Conservation (phyloP, 1,284 basidiomycete genomes). For the Rhodotorula mucilaginosa region DNA sequence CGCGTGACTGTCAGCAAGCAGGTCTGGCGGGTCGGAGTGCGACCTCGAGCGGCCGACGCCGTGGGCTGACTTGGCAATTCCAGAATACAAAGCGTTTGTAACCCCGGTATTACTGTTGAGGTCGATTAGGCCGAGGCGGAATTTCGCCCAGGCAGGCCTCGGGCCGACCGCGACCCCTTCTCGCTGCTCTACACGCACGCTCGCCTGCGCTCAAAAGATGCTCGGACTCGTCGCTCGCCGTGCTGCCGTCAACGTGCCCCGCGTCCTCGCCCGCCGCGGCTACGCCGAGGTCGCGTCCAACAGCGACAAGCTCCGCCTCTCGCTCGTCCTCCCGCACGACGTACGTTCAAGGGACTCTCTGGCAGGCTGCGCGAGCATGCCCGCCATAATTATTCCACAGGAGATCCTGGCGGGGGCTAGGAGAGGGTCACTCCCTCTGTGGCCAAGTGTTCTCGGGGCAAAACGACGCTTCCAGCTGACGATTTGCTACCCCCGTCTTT, state of each 20-base stretch:
- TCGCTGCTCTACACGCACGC: neutral
- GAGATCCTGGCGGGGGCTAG: too few relatives aligned
- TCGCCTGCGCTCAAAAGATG: neutral
- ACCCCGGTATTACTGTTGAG: neutral
- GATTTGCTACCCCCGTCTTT: neutral
- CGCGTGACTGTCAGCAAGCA: neutral
- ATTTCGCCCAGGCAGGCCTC: neutral
- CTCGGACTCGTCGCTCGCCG: constrained; percentile 23
- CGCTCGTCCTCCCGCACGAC: constrained; percentile 87
- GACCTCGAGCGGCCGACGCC: neutral
- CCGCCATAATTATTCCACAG: neutral
- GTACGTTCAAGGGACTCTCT: constrained; percentile 53
- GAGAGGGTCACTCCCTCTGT: too few relatives aligned
- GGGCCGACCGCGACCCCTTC: neutral
- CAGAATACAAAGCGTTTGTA: neutral
- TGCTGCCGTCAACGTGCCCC: constrained; percentile 16
- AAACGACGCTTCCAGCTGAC: neutral
- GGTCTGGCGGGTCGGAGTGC: neutral
- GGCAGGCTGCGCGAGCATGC: neutral
- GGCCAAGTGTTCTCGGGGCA: too few relatives aligned
- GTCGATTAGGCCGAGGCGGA: too few relatives aligned
- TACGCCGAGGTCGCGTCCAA: constrained; percentile 72
- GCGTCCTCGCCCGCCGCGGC: constrained; percentile 25
- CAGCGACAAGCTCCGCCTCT: constrained; percentile 78
- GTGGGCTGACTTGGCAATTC: neutral